Percentiles rank a stretch among this genome's conserved stretches.
These are phyloP conservation scores for Venturiaceae sp. DNA, from an alignment of 2,329 filamentous ascomycete species.

Conservation along the genomic window DNA sequence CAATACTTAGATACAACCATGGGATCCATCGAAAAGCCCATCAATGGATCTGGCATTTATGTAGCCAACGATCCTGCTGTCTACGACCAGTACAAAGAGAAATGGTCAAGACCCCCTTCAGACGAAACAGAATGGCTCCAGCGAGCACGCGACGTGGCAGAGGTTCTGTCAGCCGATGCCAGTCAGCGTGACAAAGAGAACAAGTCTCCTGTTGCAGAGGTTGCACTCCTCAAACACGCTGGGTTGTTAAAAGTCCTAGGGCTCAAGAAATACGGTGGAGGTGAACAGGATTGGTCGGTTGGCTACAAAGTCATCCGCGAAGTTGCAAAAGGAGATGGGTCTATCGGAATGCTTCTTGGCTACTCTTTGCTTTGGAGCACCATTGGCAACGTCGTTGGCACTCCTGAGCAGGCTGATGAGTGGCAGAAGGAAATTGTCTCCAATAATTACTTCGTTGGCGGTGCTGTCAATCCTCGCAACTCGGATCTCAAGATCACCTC, in stretches of 20 bases:
- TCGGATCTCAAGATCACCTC: conserved; percentile 48
- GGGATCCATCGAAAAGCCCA: neutral
- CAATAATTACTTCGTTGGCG: conserved; percentile 58
- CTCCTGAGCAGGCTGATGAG: conserved; percentile 47
- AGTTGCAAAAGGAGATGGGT: conserved; percentile 55
- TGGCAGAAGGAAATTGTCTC: conserved; percentile 46
- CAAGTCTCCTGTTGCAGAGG: conserved; percentile 41
- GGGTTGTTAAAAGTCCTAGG: conserved; percentile 42
- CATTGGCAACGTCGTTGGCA: conserved; percentile 52
- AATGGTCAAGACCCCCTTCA: conserved; percentile 27
- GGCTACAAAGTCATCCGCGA: conserved; percentile 52
- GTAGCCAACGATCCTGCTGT: conserved; percentile 23
- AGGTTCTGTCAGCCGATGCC: conserved; percentile 40
- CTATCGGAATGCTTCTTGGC: conserved; percentile 54
- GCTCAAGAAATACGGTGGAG: conserved; percentile 40
- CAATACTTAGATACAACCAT: neutral
- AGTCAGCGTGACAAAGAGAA: conserved; percentile 39
- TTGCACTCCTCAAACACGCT: conserved; percentile 41
- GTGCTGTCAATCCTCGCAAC: conserved; percentile 55
- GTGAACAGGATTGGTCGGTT: conserved; percentile 43
- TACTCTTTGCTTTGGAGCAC: conserved; percentile 57
- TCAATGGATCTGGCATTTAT: neutral
- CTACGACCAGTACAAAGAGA: conserved; percentile 29
- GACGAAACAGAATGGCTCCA: conserved; percentile 35
- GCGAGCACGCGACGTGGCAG: conserved; percentile 38